Base-by-base conservation (phyloP, 345 rosid genomes). In the Carallia brachiata region DNA sequence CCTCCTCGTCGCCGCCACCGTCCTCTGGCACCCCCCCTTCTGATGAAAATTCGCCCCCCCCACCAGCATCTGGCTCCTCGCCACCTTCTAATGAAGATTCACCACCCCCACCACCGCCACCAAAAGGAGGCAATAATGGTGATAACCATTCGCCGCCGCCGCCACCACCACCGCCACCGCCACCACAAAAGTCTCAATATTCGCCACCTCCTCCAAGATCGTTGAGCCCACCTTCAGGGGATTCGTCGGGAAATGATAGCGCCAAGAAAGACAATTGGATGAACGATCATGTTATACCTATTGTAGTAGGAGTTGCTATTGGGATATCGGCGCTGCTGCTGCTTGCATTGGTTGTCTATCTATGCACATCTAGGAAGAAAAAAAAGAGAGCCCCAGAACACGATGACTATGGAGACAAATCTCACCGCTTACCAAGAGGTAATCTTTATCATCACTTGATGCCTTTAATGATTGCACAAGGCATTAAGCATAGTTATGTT, bases 311-410 rank as follows among this genome's bases (percentile, higher is more conserved):
- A 44, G 69, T 86, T 12, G 86, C 31, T 15, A 85, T 64, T 48
- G 81, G 83, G 39, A 54, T 60, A 3, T 89, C 69, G 23, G 84
- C 69, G 52, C 31, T 90, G 57, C 50, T 89, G 63, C 17, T 89
- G 47, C 68, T 86, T 58, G 68, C 80, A 13, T 56, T 83, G 69
- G n/a, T 88, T 10, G 66, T 74, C 62, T 67, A 71, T 50, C 60
- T 84, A 32, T 77, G 83, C 27, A 71, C 84, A 54, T 72, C 82
- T 69, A 77, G 79, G 48, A 85, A 81, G 59, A 90, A 82, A 81
- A 88, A 69, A 84, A 85, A 75, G 67, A 79, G 72, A 70, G 56
- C 67, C 27, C 59, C 68, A 57, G 75, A 61, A 36, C 77, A 75
- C 53, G 81, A 76, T 62, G 81, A 81, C 62, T 81, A 80, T 76